A percentile compares a stretch with the other conserved stretches of the same genome.
phyloP scores from a whole-genome alignment of 768 basidiomycete genomes.

The Trametes sanguinea region DNA sequence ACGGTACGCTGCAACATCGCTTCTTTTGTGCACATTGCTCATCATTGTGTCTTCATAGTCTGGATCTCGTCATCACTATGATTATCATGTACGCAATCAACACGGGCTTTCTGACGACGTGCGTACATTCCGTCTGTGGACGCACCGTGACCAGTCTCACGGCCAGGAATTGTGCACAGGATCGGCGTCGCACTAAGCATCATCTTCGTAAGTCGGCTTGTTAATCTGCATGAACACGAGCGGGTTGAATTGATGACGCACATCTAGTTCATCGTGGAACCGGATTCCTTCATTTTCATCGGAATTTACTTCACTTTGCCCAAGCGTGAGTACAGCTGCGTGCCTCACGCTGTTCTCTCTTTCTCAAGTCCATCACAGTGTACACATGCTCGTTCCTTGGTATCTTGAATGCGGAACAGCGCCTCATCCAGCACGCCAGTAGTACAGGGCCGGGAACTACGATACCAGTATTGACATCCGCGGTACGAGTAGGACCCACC shows the following conservation, averaged over 20 bases:
- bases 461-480: constrained; percentile 5
- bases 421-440: background rate
- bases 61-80: constrained; percentile 4
- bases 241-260: background rate
- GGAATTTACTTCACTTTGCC: constrained; percentile 2
- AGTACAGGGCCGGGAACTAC: background rate
- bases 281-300: background rate
- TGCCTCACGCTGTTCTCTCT: background rate
- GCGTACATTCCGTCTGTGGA: background rate
- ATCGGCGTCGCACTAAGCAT: background rate
- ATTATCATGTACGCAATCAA: constrained; percentile 8
- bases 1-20: background rate
- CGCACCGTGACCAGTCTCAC: background rate
- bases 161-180: background rate
- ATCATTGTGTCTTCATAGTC: background rate
- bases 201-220: background rate
- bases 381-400: constrained; percentile 11
- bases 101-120: constrained; percentile 8
- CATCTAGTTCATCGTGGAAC: background rate
- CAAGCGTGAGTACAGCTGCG: background rate
- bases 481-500: constrained; percentile 5
- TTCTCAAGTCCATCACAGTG: background rate
- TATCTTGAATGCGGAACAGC: constrained; percentile 12
- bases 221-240: too few species aligned
- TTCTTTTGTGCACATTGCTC: too few species aligned